Base-by-base conservation (phyloP, 306 rosid species). In the Carpinus viminea region DNA sequence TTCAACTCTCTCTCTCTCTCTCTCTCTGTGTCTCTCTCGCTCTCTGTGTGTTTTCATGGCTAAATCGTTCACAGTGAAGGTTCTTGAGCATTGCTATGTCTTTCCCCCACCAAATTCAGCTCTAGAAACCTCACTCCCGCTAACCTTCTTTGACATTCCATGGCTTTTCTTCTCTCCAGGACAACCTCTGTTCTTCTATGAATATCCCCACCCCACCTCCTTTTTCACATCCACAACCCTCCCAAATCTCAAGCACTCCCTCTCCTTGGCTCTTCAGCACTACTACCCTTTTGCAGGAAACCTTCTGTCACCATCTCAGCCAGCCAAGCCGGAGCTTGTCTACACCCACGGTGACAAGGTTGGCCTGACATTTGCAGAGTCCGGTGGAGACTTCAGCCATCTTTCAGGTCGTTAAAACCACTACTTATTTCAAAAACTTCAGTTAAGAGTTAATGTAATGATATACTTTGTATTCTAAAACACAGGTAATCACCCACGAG, bases 81-180 rank as follows among this genome's bases (percentile, higher is more conserved):
- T 66, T 43, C 69, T 87, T 43, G 89, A 87, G 70, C 77, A 85
- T 13, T 72, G 83, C 74, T 61, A 46, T 10, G 34, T 85, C 64
- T 71, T 72, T 61, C 84, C 83, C 17, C 83, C 80, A 5, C 74
- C 78, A 7, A 57, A 57, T n/a, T 73, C 78, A 59, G 18, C 73
- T 26, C 76, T 73, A 47, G 10, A 53, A 21, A 24, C 51, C 70
- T 72, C 79, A 59, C 91, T 85, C 66, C 88, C 89, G 28, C 84
- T 90, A 55, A 87, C 93, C 15, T 90, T 87, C 77, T 74, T 87
- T 50, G 64, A 77, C 91, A 70, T 89, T 74, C 83, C 86, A 83
- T 43, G 96, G 89, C 76, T 74, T 36, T 85, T 87, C 81, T 87
- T 82, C 90, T 85, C 90, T 74, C 91, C 90, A 66, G 78, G 73